These are phyloP conservation scores for Pseudofabraea citricarpa DNA, from an alignment of 2,329 filamentous ascomycete species.

Conservation along the genomic window DNA sequence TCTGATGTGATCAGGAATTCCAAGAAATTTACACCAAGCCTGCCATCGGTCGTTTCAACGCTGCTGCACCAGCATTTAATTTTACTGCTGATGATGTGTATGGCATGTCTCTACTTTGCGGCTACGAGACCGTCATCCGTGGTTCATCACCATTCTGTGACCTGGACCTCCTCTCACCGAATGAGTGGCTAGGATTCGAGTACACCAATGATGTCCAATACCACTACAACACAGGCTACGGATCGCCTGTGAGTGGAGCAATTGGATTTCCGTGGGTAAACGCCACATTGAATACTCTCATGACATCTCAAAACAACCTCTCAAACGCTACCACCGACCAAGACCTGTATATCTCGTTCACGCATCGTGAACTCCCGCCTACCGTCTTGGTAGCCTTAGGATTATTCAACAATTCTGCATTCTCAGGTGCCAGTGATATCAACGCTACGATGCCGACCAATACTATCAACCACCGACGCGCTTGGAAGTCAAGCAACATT, in stretches of 20 bases:
- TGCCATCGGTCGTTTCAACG: conserved; percentile 41
- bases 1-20: conserved; percentile 32
- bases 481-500: conserved; percentile 45
- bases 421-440: conserved; percentile 38
- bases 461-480: conserved; percentile 42
- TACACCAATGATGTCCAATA: conserved; percentile 46
- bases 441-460: conserved; percentile 46
- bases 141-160: conserved; percentile 42
- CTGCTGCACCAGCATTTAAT: conserved; percentile 43
- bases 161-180: conserved; percentile 36
- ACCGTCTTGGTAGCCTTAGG: conserved; percentile 48
- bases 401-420: conserved; percentile 48
- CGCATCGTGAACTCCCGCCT: conserved; percentile 48
- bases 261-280: conserved; percentile 50
- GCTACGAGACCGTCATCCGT: conserved; percentile 45
- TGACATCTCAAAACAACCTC: conserved; percentile 22
- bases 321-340: conserved; percentile 31
- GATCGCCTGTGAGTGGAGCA: conserved; percentile 37
- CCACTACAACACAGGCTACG: conserved; percentile 48
- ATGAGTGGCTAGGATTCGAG: conserved; percentile 45
- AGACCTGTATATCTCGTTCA: conserved; percentile 50
- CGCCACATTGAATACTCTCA: conserved; percentile 37
- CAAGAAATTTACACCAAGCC: conserved; percentile 42
- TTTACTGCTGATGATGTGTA: conserved; percentile 46
- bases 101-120: conserved; percentile 45